Base-by-base conservation (phyloP, 1,139 yeast species). In the Suhomyces chickasaworum region DNA sequence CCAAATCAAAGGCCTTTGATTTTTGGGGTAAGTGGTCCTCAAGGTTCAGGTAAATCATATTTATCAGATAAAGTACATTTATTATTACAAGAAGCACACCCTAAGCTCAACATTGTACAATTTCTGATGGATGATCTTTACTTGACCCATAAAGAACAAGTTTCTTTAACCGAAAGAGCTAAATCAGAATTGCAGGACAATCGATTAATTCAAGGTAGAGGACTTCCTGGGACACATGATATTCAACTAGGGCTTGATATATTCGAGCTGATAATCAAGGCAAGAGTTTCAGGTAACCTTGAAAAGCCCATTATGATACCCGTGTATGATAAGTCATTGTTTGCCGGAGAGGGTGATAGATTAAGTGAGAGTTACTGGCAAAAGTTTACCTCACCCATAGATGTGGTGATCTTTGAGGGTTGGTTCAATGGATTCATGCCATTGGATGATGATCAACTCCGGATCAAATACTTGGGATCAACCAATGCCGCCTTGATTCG, bases 221-320 rank as follows among this genome's bases (percentile, higher is more conserved):
- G 99, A 0, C 73, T 89, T 25, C 98, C 98, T 0, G 98, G 98
- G 0, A 91, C 99, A 0, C 99, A 93, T 61, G 98, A 93, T 59
- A 57, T 87, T 34, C 57, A 55, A 1, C 56, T 81, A 15, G 69
- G 77, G 5, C n/a, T 48, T 2, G 46, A 57, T 2, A 60, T 63
- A n/a, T 56, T 69, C 39, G 47, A 49, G 15, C 49, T 51, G 30
- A 51, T 67, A 29, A 39, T 43, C 2, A 20, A 37, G 15, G 21
- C 18, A 10, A 23, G 49, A 18, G 23, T 16, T 2, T 44, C 53
- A n/a, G 38, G 52, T 7, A 25, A 27, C 5, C 17, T 41, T 8
- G 33, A 34, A 51, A 53, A 20, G 55, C 63, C 68, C 2, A 61
- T 80, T 6, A 47, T 51, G 4, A 72, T 88, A 6, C 98, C 98